These are phyloP conservation scores for Oryza glaberrima DNA, from an alignment of 176 grass and related monocot genomes.

Conservation along the genomic window DNA sequence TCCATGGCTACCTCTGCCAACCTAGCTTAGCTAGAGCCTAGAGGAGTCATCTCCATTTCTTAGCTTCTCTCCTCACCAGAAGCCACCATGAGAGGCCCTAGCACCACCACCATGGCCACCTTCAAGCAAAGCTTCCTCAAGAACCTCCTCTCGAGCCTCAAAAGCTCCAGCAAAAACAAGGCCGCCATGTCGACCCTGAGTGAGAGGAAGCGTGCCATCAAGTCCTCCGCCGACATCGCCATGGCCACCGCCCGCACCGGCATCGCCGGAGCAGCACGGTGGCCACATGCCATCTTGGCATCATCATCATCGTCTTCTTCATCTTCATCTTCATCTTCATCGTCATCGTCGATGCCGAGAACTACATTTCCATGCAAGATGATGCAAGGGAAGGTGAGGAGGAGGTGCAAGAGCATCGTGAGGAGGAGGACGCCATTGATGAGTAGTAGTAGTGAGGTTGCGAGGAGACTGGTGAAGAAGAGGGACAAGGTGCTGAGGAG, in stretches of 20 bases:
- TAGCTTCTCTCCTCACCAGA: neutral
- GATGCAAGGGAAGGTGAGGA: conserved; percentile 4
- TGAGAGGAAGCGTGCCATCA: conserved; percentile 61
- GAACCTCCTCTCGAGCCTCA: conserved; percentile 58
- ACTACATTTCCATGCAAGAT: neutral
- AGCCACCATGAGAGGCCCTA: conserved; percentile 65
- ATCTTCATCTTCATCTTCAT: too few species aligned
- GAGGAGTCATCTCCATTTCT: neutral
- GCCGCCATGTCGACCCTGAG: conserved; percentile 33
- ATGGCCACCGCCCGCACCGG: conserved; percentile 53
- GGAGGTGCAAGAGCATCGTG: conserved; percentile 42
- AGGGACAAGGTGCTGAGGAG: conserved; percentile 65
- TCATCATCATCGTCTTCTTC: neutral
- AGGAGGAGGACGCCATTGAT: conserved; percentile 17
- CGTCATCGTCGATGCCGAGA: neutral
- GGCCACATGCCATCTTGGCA: conserved; percentile 46
- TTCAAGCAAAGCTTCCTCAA: conserved; percentile 68
- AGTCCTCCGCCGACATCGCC: conserved; percentile 61
- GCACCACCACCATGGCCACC: conserved; percentile 17
- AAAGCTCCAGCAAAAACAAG: neutral
- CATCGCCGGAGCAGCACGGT: conserved; percentile 14
- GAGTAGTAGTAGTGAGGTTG: conserved; percentile 36
- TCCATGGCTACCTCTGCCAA: neutral
- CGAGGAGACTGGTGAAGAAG: conserved; percentile 64
- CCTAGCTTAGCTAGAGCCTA: neutral